Percentiles rank a stretch among this genome's conserved stretches.
Evolutionary conservation across 805 yeast genomes (phyloP).

Genomic region (Yarrowia hollandica): DNA sequence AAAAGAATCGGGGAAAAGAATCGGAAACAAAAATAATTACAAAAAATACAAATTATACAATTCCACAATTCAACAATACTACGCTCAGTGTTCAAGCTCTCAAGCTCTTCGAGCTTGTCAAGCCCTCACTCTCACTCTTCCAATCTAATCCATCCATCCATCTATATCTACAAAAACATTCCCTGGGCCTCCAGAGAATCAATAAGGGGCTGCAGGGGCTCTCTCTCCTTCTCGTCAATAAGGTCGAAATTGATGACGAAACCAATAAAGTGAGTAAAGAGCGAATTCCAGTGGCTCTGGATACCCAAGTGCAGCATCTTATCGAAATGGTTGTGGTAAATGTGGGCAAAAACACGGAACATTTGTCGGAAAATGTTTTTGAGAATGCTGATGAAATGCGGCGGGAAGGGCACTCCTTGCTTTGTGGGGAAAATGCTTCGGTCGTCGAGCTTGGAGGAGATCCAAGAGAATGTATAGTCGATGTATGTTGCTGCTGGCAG

Average conservation of each 20-base stretch:
- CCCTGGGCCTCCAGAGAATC: slow-evolving; percentile 84
- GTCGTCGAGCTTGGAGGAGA: slow-evolving; percentile 81
- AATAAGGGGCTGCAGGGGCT: slow-evolving; percentile 74
- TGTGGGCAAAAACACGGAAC: slow-evolving; percentile 94
- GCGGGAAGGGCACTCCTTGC: slow-evolving; percentile 84
- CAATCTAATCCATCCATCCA: too few relatives aligned
- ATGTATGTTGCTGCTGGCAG: slow-evolving; percentile 92
- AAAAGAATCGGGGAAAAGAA: too few relatives aligned
- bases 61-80: too few relatives aligned
- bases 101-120: too few relatives aligned
- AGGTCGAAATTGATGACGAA: slow-evolving; percentile 81
- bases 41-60: too few relatives aligned
- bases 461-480: slow-evolving; percentile 89
- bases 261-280: slow-evolving; percentile 90
- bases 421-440: slow-evolving; percentile 90
- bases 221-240: slow-evolving; percentile 75
- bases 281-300: slow-evolving; percentile 98
- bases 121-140: background rate
- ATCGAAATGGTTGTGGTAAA: slow-evolving; percentile 93
- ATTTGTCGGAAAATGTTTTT: slow-evolving; percentile 87
- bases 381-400: slow-evolving; percentile 75
- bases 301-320: slow-evolving; percentile 85
- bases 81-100: too few relatives aligned
- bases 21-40: too few relatives aligned
- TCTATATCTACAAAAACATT: slow-evolving; percentile 15